Conservation (phyloP, 192 early-diverging fungal species). For the Coemansia sp. region DNA sequence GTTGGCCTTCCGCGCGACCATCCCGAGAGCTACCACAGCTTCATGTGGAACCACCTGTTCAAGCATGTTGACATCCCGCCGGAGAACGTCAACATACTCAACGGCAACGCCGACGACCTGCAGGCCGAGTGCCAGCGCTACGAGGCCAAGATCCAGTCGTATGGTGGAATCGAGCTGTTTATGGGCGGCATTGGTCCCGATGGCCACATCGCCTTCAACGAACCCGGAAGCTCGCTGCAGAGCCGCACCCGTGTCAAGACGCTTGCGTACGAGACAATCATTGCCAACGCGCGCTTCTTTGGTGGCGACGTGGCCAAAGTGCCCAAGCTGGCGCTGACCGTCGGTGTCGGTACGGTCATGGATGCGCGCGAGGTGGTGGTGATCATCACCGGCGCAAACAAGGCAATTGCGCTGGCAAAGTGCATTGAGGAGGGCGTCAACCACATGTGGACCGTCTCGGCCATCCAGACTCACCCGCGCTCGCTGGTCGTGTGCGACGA, state of each 20-base stretch:
- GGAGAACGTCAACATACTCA: conserved; percentile 79
- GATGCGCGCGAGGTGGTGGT: conserved; percentile 79
- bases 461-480: conserved; percentile 76
- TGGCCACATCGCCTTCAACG: conserved; percentile 91
- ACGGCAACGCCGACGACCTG: conserved; percentile 79
- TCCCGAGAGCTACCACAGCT: conserved; percentile 84
- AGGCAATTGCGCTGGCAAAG: conserved; percentile 77
- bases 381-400: conserved; percentile 83
- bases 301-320: conserved; percentile 77
- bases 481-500: conserved; percentile 84
- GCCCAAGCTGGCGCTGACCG: conserved; percentile 81
- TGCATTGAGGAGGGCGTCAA: conserved; percentile 81
- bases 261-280: conserved; percentile 81
- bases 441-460: conserved; percentile 88
- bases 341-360: conserved; percentile 87
- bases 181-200: conserved; percentile 87
- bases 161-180: conserved; percentile 85
- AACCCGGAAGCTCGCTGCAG: conserved; percentile 78
- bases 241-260: conserved; percentile 83
- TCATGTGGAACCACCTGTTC: conserved; percentile 90
- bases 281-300: conserved; percentile 85
- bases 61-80: conserved; percentile 79
- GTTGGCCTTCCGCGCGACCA: conserved; percentile 79
- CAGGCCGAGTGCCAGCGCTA: conserved; percentile 75
- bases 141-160: conserved; percentile 72